Evolutionary conservation across 208 protist species (phyloP).

Genomic region (Leptomonas pyrrhocoris): DNA sequence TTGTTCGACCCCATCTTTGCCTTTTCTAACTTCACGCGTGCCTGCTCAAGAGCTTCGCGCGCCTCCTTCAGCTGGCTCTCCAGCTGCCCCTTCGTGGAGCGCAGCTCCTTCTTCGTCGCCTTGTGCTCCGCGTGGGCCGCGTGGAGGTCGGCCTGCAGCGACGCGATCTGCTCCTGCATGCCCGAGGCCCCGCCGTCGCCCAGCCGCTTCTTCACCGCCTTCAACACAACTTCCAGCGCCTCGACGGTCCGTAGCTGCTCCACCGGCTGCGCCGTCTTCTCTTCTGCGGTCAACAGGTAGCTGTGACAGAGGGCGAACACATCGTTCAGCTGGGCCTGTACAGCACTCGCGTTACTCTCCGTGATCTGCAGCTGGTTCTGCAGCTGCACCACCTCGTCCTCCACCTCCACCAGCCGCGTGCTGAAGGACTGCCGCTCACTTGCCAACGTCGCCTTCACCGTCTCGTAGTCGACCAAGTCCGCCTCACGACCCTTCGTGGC

Average conservation of each 20-base stretch:
- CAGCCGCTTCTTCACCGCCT: constrained; percentile 30
- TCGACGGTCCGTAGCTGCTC: constrained; percentile 45
- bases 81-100: constrained; percentile 36
- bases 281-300: constrained; percentile 42
- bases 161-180: constrained; percentile 46
- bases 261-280: constrained; percentile 27
- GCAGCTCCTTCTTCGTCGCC: constrained; percentile 38
- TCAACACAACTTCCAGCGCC: constrained; percentile 58
- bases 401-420: constrained; percentile 40
- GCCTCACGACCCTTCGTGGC: constrained; percentile 69
- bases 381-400: constrained; percentile 67
- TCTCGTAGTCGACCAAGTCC: constrained; percentile 77
- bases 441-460: constrained; percentile 43
- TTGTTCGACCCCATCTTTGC: constrained; percentile 11
- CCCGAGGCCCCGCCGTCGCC: constrained; percentile 35
- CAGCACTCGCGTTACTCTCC: constrained; percentile 50
- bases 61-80: constrained; percentile 32
- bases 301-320: constrained; percentile 58
- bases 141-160: constrained; percentile 41
- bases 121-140: constrained; percentile 48
- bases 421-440: constrained; percentile 52
- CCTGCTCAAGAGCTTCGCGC: constrained; percentile 23
- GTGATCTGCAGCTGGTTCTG: constrained; percentile 75
- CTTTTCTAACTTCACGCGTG: constrained; percentile 28
- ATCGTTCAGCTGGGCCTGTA: constrained; percentile 53